These are phyloP conservation scores for Talaromyces verruculosus DNA, from an alignment of 2,329 filamentous ascomycete genomes.

Conservation along the genomic window DNA sequence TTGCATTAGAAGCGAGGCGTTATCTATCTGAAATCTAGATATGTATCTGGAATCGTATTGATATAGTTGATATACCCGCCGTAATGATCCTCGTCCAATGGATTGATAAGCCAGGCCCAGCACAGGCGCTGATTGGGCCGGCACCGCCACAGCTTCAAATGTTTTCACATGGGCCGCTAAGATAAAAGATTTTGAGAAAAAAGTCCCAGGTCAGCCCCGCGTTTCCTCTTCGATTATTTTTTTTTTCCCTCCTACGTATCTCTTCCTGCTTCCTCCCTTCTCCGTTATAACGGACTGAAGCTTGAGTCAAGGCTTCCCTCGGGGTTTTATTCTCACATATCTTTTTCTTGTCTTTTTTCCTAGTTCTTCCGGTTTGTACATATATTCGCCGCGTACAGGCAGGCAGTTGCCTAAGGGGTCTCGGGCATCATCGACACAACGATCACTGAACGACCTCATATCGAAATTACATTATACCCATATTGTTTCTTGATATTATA, in stretches of 20 bases:
- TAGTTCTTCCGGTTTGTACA: constrained; percentile 13
- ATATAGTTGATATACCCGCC: not conserved
- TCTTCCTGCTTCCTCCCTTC: constrained; percentile 8
- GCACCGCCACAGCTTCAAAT: not conserved
- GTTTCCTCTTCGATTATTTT: constrained; percentile 5
- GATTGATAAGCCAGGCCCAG: constrained; percentile 13
- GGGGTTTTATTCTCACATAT: not conserved
- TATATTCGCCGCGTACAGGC: constrained; percentile 10
- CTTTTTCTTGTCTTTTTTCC: not conserved
- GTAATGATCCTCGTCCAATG: constrained; percentile 10
- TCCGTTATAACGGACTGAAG: not conserved
- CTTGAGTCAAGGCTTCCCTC: not conserved
- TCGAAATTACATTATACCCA: constrained; percentile 5
- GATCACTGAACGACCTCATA: not conserved
- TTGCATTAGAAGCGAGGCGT: constrained; percentile 8
- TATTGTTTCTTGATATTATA: constrained; percentile 7
- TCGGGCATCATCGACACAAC: constrained; percentile 15
- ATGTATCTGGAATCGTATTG: not conserved
- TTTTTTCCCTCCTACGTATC: not conserved
- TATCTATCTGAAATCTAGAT: not conserved
- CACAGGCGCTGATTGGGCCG: constrained; percentile 14
- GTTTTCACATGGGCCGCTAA: constrained; percentile 10
- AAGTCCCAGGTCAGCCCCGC: constrained; percentile 17
- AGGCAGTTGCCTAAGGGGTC: constrained; percentile 10
- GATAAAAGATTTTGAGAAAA: constrained; percentile 20